Percentiles rank a stretch among this genome's conserved stretches.
phyloP scores from a whole-genome alignment of 202 grass and related monocot species.

The Setaria viridis region DNA sequence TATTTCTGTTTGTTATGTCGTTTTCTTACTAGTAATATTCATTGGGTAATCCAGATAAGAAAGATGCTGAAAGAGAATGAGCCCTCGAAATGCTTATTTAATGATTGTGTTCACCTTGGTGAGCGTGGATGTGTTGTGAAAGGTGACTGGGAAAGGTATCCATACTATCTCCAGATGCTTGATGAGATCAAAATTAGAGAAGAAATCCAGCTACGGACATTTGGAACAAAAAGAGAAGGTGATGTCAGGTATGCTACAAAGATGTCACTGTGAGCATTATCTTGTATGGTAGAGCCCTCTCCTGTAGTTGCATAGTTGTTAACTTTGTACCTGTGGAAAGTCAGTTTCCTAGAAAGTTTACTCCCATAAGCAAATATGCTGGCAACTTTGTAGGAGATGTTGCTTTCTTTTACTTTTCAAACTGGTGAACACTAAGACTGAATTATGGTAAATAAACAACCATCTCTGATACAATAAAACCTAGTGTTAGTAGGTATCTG shows the following conservation, averaged over 20 bases:
- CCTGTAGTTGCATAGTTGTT: neutral
- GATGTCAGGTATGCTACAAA: conserved; percentile 73
- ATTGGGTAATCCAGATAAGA: conserved; percentile 71
- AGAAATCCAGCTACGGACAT: conserved; percentile 86
- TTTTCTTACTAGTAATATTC: conserved; percentile 31
- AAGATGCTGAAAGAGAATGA: conserved; percentile 66
- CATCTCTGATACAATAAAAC: neutral
- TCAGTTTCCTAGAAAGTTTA: conserved; percentile 2
- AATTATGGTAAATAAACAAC: neutral
- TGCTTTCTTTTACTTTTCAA: conserved; percentile 10
- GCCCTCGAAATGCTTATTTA: conserved; percentile 78
- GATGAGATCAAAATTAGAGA: conserved; percentile 99
- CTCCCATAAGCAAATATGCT: neutral
- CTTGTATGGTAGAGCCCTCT: too few relatives aligned
- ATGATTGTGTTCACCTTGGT: conserved; percentile 88
- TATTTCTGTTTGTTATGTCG: conserved; percentile 7
- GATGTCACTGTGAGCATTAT: too few relatives aligned
- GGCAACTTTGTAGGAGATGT: conserved; percentile 4
- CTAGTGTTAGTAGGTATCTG: neutral
- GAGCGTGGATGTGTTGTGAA: conserved; percentile 88
- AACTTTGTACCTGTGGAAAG: conserved; percentile 1
- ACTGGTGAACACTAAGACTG: neutral
- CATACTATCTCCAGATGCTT: conserved; percentile 95
- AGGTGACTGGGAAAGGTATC: conserved; percentile 95
- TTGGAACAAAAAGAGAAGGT: conserved; percentile 93